Evolutionary conservation across 768 basidiomycete genomes (phyloP), one percentile per base, ranked within the genome.

Genomic region (Mycena chlorophos): DNA sequence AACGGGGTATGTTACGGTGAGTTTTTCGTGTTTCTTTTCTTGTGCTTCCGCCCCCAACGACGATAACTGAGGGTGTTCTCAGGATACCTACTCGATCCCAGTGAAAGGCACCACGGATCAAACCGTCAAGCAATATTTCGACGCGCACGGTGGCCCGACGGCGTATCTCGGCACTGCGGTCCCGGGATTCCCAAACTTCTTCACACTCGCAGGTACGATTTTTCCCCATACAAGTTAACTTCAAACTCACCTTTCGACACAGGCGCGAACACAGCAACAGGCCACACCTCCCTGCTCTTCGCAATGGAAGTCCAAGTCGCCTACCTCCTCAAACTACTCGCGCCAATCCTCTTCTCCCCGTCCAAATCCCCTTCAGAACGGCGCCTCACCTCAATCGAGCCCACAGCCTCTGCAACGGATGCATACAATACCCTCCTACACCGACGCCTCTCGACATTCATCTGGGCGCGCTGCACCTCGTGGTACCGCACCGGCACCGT

Each of bases 201-300:
- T 79, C 64, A 71, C 68, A 19, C 61, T 84, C 37, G 68, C 80
- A 17, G 82, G 82, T 82, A 54, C 29, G 74, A 62, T 49, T 40
- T 14, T 16, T 29, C n/a, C 26, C 23, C 6, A 23, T 8, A 29
- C n/a, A 42, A 42, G 19, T 22, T 29, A 6, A 13, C 39, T 27
- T 19, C 29, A 29, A 43, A 28, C 29, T 57, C 51, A 37, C 22
- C 52, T 2, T 29, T 49, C 31, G 46, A 27, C 39, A 5, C 52
- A 82, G 80, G 81, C 0, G 83, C 85, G 3, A 87, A 87, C 63
- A 76, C 77, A 29, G 78, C 77, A 26, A 73, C 80, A 6, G 84
- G 83, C 14, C 84, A 85, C 60, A 79, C 78, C 8, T 85, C 84
- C 23, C 73, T 81, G 30, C 72, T 86, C 45, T 84, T 81, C 64